phyloP scores from a whole-genome alignment of 202 grass and related monocot species.

The Dendrocalamus latiflorus region DNA sequence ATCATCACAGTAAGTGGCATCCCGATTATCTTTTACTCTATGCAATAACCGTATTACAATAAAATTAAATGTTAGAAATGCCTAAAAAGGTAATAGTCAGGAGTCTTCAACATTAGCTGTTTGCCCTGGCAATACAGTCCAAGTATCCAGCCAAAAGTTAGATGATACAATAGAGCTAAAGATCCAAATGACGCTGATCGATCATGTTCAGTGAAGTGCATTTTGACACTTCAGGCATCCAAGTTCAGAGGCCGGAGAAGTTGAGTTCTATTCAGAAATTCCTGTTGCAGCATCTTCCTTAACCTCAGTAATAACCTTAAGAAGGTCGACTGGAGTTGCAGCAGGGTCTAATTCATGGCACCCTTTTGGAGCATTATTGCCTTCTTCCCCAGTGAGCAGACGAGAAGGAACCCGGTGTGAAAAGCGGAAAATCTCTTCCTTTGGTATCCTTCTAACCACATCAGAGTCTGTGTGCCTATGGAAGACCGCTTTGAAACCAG shows the following conservation, averaged over 20 bases:
- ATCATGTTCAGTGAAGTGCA: conserved; percentile 2
- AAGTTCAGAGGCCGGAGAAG: conserved; percentile 8
- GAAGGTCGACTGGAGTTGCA: conserved; percentile 78
- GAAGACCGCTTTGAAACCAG: conserved; percentile 91
- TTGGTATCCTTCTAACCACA: conserved; percentile 70
- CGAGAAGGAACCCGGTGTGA: conserved; percentile 80
- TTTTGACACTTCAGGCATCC: conserved; percentile 17
- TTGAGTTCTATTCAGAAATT: conserved; percentile 2
- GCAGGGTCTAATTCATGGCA: conserved; percentile 95
- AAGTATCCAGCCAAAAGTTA: conserved; percentile 52
- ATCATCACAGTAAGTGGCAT: conserved; percentile 23
- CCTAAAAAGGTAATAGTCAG: conserved; percentile 36
- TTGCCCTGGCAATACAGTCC: conserved; percentile 47
- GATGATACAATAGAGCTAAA: conserved; percentile 33
- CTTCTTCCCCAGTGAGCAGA: conserved; percentile 79
- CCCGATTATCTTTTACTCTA: conserved; percentile 36
- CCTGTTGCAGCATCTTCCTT: conserved; percentile 40
- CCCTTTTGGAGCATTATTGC: conserved; percentile 72
- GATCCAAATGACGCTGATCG: neutral
- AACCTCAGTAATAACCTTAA: conserved; percentile 73
- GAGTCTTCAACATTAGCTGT: conserved; percentile 31
- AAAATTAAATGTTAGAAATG: conserved; percentile 38
- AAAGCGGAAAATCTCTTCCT: conserved; percentile 86
- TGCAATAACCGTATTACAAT: conserved; percentile 23
- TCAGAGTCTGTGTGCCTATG: conserved; percentile 66